Base-by-base conservation (phyloP, 2,329 filamentous ascomycete species). In the Fusarium gaditjirri region DNA sequence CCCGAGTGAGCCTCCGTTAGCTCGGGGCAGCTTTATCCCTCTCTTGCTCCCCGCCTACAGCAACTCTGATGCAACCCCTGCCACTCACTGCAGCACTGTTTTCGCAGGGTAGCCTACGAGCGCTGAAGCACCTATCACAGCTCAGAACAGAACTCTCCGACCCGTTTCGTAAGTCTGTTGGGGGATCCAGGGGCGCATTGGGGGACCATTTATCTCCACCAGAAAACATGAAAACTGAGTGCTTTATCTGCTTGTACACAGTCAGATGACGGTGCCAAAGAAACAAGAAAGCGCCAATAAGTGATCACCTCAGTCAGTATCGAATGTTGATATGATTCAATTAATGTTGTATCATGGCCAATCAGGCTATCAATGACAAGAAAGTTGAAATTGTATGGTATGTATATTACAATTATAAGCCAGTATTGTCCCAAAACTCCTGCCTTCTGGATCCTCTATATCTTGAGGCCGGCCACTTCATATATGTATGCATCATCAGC, bases 11-110 rank as follows among this genome's bases (percentile, higher is more conserved):
- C 72, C 70, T 68, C 74, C 72, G 68, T 69, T 77, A 75, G 73
- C 68, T 77, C 75, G 65, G 77, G 71, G 61, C 75, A 79, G 75
- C 73, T 75, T 77, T 79, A 71, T 74, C 73, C 73, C 75, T 76
- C 75, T 76, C 72, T 63, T 47, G 54, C 64, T 63, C 73, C 73
- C 73, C 75, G 61, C 73, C 68, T 60, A 60, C 55, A 69, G 59
- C 55, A 39, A 52, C 70, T 60, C 56, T 49, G 59, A 60, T 43
- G 47, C 35, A 52, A 62, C 61, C 67, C 66, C 64, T 75, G 70
- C 50, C 33, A 64, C 62, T 61, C 35, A 61, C 36, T 54, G 50
- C 52, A 61, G 73, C 52, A 59, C 59, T 62, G 55, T 50, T 65
- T 59, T 25, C n/a, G n/a, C 49, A 57, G 49, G 53, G 60, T 52